Conservation (phyloP, 2,329 filamentous ascomycete genomes). For the Tolypocladium ophioglossoides region DNA sequence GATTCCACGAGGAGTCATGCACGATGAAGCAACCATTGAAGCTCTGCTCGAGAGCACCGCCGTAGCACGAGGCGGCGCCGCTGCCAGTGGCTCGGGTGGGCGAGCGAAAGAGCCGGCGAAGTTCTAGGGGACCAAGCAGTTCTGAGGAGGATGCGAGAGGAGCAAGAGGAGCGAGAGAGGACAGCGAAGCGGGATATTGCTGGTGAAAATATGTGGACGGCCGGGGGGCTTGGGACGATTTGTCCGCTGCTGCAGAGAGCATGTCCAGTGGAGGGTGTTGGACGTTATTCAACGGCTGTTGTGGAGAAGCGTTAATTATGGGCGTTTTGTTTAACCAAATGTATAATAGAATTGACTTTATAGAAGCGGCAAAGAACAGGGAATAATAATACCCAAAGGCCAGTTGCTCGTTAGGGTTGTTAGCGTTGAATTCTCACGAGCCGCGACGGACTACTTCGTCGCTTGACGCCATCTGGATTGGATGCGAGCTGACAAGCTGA, state of each 20-base stretch:
- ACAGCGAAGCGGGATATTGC: too few species aligned
- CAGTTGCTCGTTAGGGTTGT: not conserved
- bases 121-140: not conserved
- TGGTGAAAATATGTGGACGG: not conserved
- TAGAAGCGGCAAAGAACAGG: not conserved
- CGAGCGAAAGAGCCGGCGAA: not conserved
- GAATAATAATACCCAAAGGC: not conserved
- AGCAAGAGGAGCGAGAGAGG: too few species aligned
- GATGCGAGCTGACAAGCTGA: not conserved
- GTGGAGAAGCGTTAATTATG: not conserved
- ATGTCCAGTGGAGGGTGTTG: not conserved
- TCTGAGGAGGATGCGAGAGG: not conserved
- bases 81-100: not conserved
- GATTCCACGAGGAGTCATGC: not conserved
- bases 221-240: not conserved
- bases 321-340: not conserved
- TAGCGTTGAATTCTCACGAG: not conserved
- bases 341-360: too few species aligned
- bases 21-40: slow-evolving; percentile 9
- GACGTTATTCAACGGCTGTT: not conserved
- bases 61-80: not conserved
- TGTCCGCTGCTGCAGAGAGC: not conserved
- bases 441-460: not conserved
- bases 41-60: slow-evolving; percentile 9
- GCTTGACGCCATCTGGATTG: not conserved